A percentile compares a stretch with the other conserved stretches of the same genome.
These are phyloP conservation scores for Salix brachista DNA, from an alignment of 345 rosid genomes.

Conservation along the genomic window DNA sequence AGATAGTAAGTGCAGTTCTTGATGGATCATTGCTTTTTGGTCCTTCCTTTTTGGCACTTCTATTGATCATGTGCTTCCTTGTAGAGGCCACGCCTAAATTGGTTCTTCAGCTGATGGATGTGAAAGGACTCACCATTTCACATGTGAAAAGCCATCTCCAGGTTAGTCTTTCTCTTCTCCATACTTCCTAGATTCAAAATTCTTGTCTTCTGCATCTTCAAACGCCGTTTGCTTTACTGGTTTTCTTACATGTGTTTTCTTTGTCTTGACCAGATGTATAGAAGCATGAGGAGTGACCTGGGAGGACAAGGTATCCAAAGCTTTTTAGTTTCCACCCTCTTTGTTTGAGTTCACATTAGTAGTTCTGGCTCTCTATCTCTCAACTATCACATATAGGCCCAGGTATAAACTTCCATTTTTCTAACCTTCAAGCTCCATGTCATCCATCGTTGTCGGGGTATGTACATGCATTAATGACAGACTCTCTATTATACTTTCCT, in stretches of 20 bases:
- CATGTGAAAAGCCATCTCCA: slow-evolving; percentile 99
- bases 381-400: neutral
- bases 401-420: neutral
- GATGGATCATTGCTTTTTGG: neutral
- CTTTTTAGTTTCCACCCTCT: neutral
- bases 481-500: slow-evolving; percentile 30
- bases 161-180: slow-evolving; percentile 32
- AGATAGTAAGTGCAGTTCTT: slow-evolving; percentile 42
- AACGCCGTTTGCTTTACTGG: too few relatives aligned
- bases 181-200: too few relatives aligned
- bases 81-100: slow-evolving; percentile 94
- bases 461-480: slow-evolving; percentile 18
- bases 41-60: neutral
- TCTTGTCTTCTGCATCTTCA: neutral
- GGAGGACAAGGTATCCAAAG: slow-evolving; percentile 55
- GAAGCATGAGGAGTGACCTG: slow-evolving; percentile 75
- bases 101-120: slow-evolving; percentile 96
- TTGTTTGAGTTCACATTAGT: neutral
- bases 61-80: neutral
- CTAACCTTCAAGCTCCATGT: neutral
- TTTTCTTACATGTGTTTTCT: neutral
- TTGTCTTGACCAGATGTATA: slow-evolving; percentile 64
- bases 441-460: neutral
- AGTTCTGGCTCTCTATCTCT: neutral
- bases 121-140: slow-evolving; percentile 92